Evolutionary conservation across 345 rosid genomes (phyloP).

Genomic region (Aquilaria sinensis): DNA sequence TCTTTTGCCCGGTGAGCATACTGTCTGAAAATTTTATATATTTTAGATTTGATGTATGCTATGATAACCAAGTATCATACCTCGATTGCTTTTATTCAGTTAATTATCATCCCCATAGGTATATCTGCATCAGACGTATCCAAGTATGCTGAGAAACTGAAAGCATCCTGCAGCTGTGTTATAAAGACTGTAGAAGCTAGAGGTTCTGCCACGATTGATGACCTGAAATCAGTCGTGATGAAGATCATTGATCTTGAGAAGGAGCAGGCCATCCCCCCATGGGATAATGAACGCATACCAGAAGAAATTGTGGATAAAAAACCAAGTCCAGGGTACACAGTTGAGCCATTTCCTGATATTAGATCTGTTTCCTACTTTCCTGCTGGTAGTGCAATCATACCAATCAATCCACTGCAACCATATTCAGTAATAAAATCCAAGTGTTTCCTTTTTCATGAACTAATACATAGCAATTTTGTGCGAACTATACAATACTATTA

Average conservation of each 20-base stretch:
- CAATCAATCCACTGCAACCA: no score
- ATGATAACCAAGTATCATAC: slow-evolving; percentile 17
- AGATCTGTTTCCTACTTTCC: no score
- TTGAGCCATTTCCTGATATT: slow-evolving; percentile 8
- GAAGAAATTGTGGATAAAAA: slow-evolving; percentile 67
- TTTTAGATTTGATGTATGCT: slow-evolving; percentile 8
- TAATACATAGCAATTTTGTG: no score
- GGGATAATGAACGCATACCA: slow-evolving; percentile 85
- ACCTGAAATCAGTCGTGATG: slow-evolving; percentile 42
- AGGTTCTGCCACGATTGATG: slow-evolving; percentile 59
- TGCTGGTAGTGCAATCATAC: no score
- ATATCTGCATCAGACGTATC: slow-evolving; percentile 77
- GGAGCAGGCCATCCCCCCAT: slow-evolving; percentile 53
- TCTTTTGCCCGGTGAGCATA: slow-evolving; percentile 71
- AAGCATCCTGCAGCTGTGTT: slow-evolving; percentile 66
- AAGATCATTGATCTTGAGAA: slow-evolving; percentile 59
- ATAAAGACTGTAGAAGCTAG: slow-evolving; percentile 81
- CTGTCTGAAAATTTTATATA: not conserved
- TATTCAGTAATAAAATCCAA: no score
- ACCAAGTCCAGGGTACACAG: slow-evolving; percentile 75
- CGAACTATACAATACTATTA: no score
- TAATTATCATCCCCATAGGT: slow-evolving; percentile 32
- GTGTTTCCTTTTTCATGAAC: no score
- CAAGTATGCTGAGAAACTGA: slow-evolving; percentile 65
- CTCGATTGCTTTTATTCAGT: not conserved